A percentile compares a stretch with the other conserved stretches of the same genome.
phyloP scores from a whole-genome alignment of 2,329 filamentous ascomycete genomes.

The Seiridium unicorne region DNA sequence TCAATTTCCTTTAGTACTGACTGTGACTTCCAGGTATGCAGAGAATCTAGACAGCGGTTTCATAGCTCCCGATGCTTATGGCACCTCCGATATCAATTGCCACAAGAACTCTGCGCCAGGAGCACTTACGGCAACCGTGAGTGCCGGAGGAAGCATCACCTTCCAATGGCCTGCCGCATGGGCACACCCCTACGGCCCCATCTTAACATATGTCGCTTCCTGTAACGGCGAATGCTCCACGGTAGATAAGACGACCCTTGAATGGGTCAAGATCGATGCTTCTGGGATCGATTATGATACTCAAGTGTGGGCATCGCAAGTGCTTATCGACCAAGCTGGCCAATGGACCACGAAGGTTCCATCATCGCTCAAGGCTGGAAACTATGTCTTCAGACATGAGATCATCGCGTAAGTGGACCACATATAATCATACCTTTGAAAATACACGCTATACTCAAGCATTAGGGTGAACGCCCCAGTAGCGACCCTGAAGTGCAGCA shows the following conservation, averaged over 20 bases:
- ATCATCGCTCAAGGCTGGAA: slow-evolving; percentile 28
- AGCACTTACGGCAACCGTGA: slow-evolving; percentile 29
- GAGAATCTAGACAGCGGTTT: slow-evolving; percentile 30
- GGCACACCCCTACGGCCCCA: slow-evolving; percentile 51
- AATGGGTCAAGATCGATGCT: slow-evolving; percentile 29
- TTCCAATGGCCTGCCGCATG: slow-evolving; percentile 61
- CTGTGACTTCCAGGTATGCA: slow-evolving; percentile 15
- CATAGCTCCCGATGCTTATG: slow-evolving; percentile 2
- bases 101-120: slow-evolving; percentile 32
- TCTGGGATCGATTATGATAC: slow-evolving; percentile 15
- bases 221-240: slow-evolving; percentile 27
- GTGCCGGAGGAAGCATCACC: slow-evolving; percentile 56
- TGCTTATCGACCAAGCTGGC: slow-evolving; percentile 46
- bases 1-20: neutral
- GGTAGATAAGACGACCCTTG: slow-evolving; percentile 26
- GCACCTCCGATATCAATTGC: slow-evolving; percentile 28
- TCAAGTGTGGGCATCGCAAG: slow-evolving; percentile 30
- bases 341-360: slow-evolving; percentile 39
- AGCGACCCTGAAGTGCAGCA: too few species aligned
- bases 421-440: neutral
- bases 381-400: slow-evolving; percentile 46
- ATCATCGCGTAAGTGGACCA: slow-evolving; percentile 32
- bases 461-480: neutral
- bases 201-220: slow-evolving; percentile 32
- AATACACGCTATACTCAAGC: neutral